Evolutionary conservation across 352 stramenopile genomes (phyloP), one percentile per base, ranked within the genome.

Genomic region (Phytopythium delawarense): DNA sequence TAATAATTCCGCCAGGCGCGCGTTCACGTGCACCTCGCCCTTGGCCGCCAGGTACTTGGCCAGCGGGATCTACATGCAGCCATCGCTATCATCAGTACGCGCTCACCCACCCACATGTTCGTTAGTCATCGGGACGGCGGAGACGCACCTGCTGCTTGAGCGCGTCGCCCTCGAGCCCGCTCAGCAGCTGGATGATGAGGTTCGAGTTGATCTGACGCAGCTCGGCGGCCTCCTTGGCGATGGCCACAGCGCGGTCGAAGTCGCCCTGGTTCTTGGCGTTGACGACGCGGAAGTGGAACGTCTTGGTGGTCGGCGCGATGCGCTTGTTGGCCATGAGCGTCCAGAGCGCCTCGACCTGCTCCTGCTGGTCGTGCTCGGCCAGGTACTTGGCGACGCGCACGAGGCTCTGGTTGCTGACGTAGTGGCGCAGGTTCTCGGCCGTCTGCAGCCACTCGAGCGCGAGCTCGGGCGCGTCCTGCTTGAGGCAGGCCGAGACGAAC

Each of bases 11-110:
- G 64, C 58, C 46, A 91, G 76, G 35, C 73, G 70, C 56, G 69
- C 64, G 65, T 89, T 91, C 52, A 74, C 66, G 57, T 79, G 83
- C 69, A 95, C 86, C 12, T 93, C 82, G 45, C 86, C 86, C 74
- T 93, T 92, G 73, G 83, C 72, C 35, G 84, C 74, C 58, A 95
- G 75, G 69, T 93, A 89, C 65, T 91, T 86, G 62, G 78, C 82
- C 65, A 92, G 62, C 46, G 75, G 79, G 30, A 91, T 70, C 81
- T 90, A 69, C 50, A 63, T 12, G 23, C 68, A 34, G 21, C 40
- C 58, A 52, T 8, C 46, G 52, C 16, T 8, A 68, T 16, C 20
- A 45, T 54, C 20, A 61, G 56, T n/a, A 44, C 40, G 13, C 12
- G 35, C 35, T 15, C 9, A 40, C 8, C 9, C 35, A 40, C 35